A percentile compares a stretch with the other conserved stretches of the same genome.
Conservation (phyloP, 2,329 filamentous ascomycete species). For the Monosporascus sp. region DNA sequence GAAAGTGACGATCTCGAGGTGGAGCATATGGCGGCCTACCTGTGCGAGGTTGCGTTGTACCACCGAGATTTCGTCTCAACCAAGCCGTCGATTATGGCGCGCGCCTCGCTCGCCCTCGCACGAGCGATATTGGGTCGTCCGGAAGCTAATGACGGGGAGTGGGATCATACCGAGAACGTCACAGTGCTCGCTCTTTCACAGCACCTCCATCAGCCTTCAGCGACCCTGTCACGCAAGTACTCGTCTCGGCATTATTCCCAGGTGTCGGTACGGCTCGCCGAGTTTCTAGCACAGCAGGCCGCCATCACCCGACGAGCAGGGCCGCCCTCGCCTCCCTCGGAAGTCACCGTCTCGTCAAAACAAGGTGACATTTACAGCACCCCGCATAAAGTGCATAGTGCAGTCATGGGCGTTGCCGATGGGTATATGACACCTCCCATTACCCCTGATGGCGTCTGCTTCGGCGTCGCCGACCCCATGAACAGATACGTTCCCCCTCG, state of each 20-base stretch:
- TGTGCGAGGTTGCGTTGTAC: conserved; percentile 91
- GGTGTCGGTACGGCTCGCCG: conserved; percentile 50
- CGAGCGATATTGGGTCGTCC: conserved; percentile 78
- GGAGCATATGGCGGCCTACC: conserved; percentile 90
- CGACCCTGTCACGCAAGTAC: conserved; percentile 56
- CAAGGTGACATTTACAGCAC: conserved; percentile 65
- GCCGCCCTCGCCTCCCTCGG: conserved; percentile 56
- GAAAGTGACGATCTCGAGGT: conserved; percentile 76
- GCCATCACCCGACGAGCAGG: conserved; percentile 45
- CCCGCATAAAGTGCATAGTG: conserved; percentile 68
- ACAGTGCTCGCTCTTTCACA: conserved; percentile 57
- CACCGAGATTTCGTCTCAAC: conserved; percentile 96
- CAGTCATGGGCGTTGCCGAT: conserved; percentile 56
- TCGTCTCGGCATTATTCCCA: conserved; percentile 47
- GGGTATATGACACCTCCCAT: conserved; percentile 83
- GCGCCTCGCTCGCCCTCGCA: conserved; percentile 79
- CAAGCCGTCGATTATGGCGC: conserved; percentile 83
- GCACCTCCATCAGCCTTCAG: conserved; percentile 53
- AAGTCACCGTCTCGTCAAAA: conserved; percentile 44
- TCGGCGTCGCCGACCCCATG: conserved; percentile 37
- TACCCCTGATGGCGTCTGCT: conserved; percentile 66
- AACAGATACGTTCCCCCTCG: conserved; percentile 48
- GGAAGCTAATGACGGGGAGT: conserved; percentile 70
- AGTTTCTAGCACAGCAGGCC: conserved; percentile 56
- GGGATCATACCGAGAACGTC: conserved; percentile 67